Base-by-base conservation (phyloP, 202 grass and related monocot species). In the Setaria viridis region DNA sequence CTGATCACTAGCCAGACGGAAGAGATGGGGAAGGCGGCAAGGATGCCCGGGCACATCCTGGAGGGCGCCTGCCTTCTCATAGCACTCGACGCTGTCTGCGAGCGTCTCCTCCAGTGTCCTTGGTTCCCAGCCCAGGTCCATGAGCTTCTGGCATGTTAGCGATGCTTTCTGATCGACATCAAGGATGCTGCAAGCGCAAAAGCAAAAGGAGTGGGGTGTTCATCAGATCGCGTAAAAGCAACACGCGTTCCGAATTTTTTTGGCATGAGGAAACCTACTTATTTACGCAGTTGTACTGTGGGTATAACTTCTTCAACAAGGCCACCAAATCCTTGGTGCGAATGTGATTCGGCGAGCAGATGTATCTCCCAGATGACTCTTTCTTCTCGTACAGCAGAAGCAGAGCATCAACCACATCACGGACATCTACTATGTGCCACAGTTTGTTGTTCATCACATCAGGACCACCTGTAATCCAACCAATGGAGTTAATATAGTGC, bases 241-340 rank as follows among this genome's bases (percentile, higher is more conserved):
- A 13, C 46, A 29, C 16, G 3, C 7, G 4, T 45, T 57, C 1
- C 32, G n/a, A 20, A 37, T 37, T 15, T 2, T 21, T 3, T 25
- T 1, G 19, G 0, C 29, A 11, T 35, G 29, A 42, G 2, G 46
- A 35, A 59, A 79, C 84, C 20, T 62, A 90, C 88, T 83, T 83
- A 57, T 70, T 41, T 55, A 83, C 59, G 12, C 60, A 87, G 42
- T 21, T 87, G 60, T 84, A 85, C 29, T 85, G 19, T 30, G 85
- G 81, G 69, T 71, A 71, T 78, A 85, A 75, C 72, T 66, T 85
- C 91, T 75, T 90, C 71, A 93, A 16, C 66, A 90, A 50, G 73
- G 87, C 74, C 70, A 93, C 85, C 67, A 88, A 19, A 65, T 83
- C 85, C 67, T 66, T 59, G 1, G 74, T 57, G 62, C 13, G 54